Base-by-base conservation (phyloP, 345 rosid species). In the Citrus maxima region DNA sequence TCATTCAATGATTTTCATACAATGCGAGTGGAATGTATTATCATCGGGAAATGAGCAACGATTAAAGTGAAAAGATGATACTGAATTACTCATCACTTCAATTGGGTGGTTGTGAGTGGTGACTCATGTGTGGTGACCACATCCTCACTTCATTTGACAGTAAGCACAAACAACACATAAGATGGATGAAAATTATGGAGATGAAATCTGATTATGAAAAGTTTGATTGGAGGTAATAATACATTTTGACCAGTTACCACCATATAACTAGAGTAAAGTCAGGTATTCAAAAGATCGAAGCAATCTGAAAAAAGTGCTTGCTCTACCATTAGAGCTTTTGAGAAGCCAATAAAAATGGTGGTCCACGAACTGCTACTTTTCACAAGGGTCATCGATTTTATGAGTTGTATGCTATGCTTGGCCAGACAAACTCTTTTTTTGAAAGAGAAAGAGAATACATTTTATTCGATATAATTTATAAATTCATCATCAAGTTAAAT, bases 391-490 rank as follows among this genome's bases (percentile, higher is more conserved):
- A 49, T 77, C 75, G 77, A 73, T 76, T 22, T 83, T 76, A 55
- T 82, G 82, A 70, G 82, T 75, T 86, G 84, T 83, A 49, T 30
- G 78, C 78, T 61, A 82, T 80, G 80, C 85, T 78, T 56, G 46
- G 87, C 84, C 89, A 84, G 81, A 80, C 77, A 77, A 73, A n/a
- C 78, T 77, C 88, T 82, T 80, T 84, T 84, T 80, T 59, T 76
- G 54, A 65, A 71, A 59, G 61, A 34, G 10, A 74, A 62, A 77
- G 40, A 38, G 28, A 65, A 65, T 38, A 24, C 42, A 58, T 82
- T 83, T 75, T 71, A 62, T 68, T 79, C 54, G 51, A 59, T 59
- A 77, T 16, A 54, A 13, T 46, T 13, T 54, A 54, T 54, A 46
- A 54, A 61, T 49, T 59, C n/a, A 60, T 2, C 9, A 18, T 25